phyloP scores from a whole-genome alignment of 768 basidiomycete species.

The Boletus insuetus region DNA sequence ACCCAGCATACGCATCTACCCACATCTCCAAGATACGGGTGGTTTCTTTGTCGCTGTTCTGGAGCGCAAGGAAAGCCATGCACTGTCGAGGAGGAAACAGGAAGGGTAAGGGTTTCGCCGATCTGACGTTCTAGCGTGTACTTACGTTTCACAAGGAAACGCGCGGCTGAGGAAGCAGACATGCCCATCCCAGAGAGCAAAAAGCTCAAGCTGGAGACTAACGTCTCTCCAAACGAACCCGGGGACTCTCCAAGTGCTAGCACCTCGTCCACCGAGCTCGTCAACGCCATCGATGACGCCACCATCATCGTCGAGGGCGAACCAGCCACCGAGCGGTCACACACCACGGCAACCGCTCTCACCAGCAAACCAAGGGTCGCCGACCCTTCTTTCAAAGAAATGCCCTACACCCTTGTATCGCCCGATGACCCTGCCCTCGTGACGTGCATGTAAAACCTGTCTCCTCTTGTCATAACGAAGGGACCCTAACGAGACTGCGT shows the following conservation, averaged over 20 bases:
- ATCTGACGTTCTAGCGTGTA: background rate
- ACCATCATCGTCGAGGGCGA: conserved; percentile 1
- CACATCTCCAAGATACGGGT: conserved; percentile 94
- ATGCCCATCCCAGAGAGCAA: conserved; percentile 44
- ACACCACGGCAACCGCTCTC: background rate
- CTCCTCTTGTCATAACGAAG: background rate
- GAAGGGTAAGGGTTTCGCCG: conserved; percentile 9
- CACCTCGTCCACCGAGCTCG: conserved; percentile 2
- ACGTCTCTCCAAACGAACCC: conserved; percentile 7
- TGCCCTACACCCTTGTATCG: conserved; percentile 82
- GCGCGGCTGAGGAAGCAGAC: conserved; percentile 43
- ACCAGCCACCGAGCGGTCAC: background rate
- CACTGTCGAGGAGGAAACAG: conserved; percentile 2
- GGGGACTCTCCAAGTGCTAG: conserved; percentile 4
- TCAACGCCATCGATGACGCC: conserved; percentile 2
- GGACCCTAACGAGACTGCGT: background rate
- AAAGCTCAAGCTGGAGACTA: conserved; percentile 43
- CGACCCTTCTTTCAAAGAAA: conserved; percentile 71
- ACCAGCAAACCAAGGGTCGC: conserved; percentile 14
- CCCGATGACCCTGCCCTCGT: conserved; percentile 67
- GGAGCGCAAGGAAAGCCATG: conserved; percentile 41
- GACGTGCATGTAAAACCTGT: conserved; percentile 63
- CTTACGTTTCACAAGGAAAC: conserved; percentile 38
- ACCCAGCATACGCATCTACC: conserved; percentile 81
- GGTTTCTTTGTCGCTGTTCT: conserved; percentile 97